These are phyloP conservation scores for Claviceps sp. DNA, from an alignment of 2,329 filamentous ascomycete genomes.

Conservation along the genomic window DNA sequence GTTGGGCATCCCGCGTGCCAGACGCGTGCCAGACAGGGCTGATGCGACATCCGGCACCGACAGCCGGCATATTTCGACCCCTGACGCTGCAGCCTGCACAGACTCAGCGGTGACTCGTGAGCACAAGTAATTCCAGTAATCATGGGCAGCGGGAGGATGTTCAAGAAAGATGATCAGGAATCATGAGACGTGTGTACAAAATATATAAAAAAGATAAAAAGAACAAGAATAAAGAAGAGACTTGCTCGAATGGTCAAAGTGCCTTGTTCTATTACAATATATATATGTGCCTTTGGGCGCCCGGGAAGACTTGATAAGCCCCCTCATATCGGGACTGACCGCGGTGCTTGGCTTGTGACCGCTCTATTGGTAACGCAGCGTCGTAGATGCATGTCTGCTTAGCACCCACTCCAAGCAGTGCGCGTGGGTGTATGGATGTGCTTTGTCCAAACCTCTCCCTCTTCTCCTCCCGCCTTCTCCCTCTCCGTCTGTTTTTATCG, in stretches of 20 bases:
- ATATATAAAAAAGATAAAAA: background rate
- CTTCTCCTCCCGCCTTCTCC: background rate
- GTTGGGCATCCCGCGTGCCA: too few relatives aligned
- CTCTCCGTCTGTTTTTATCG: background rate
- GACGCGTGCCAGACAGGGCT: too few relatives aligned
- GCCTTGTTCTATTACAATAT: slow-evolving; percentile 2
- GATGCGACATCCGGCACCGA: too few relatives aligned
- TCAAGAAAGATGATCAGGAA: too few relatives aligned
- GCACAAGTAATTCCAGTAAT: background rate
- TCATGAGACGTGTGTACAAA: background rate
- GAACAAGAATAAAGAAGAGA: background rate
- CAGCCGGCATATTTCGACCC: too few relatives aligned
- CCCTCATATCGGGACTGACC: background rate
- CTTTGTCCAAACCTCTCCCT: background rate
- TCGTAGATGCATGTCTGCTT: slow-evolving; percentile 1
- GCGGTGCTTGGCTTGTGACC: slow-evolving; percentile 11
- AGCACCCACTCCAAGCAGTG: background rate
- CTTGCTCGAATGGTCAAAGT: background rate
- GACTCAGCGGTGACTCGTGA: too few relatives aligned
- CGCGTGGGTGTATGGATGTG: slow-evolving; percentile 4
- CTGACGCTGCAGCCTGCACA: too few relatives aligned
- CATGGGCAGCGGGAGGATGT: background rate
- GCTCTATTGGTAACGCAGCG: slow-evolving; percentile 16
- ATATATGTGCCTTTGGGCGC: slow-evolving; percentile 3
- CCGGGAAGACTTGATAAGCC: background rate